Evolutionary conservation across 2,329 filamentous ascomycete genomes (phyloP).

Genomic region (Dactylellina parvicollis): DNA sequence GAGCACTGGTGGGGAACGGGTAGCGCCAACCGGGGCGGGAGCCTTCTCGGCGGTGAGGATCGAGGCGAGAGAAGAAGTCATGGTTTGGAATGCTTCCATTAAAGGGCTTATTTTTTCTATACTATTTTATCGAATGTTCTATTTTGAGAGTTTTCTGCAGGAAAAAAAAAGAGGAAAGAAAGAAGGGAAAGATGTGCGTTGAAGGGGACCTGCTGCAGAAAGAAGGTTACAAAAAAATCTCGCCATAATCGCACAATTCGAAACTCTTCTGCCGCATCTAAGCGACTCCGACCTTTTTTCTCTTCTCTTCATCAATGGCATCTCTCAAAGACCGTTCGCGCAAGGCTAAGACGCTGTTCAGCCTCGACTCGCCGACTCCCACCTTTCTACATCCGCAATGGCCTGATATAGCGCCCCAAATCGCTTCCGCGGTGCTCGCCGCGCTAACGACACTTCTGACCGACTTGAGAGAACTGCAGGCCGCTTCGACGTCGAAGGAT

Average conservation of each 20-base stretch:
- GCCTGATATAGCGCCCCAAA: conserved; percentile 11
- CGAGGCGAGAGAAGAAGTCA: conserved; percentile 37
- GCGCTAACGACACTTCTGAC: conserved; percentile 22
- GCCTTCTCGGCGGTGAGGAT: conserved; percentile 24
- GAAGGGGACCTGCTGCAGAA: neutral
- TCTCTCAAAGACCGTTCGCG: conserved; percentile 44
- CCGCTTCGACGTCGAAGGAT: neutral
- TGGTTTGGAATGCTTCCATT: conserved; percentile 51
- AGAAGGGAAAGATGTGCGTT: neutral
- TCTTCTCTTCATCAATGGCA: conserved; percentile 20
- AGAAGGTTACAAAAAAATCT: conserved; percentile 6
- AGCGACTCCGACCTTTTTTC: conserved; percentile 14
- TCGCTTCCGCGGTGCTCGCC: neutral
- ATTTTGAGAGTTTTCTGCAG: neutral
- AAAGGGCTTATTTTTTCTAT: too few species aligned
- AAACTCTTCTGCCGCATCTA: conserved; percentile 34
- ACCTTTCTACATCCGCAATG: conserved; percentile 35
- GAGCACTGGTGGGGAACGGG: conserved; percentile 60
- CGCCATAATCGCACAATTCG: conserved; percentile 7
- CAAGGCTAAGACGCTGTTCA: conserved; percentile 43
- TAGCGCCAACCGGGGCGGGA: conserved; percentile 60
- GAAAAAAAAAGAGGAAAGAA: neutral
- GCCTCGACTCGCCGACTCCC: conserved; percentile 34
- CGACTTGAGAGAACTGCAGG: conserved; percentile 14
- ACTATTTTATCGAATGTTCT: too few species aligned